Conservation (phyloP, 202 grass and related monocot species). For the Hordeum pubiflorum region DNA sequence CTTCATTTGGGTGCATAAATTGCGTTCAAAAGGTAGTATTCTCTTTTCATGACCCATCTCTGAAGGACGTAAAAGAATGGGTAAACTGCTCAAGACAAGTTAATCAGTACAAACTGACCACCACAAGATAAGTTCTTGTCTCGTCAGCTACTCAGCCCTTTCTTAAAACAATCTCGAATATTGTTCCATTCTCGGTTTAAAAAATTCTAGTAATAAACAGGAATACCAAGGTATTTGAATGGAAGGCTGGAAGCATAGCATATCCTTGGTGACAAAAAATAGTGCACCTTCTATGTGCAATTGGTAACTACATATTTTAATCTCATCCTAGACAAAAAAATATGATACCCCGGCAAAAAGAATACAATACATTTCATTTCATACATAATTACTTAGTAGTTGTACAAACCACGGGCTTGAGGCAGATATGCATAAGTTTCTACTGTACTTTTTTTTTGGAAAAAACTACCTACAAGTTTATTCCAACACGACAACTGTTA, state of each 20-base stretch:
- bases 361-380: no score
- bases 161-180: neutral
- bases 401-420: neutral
- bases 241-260: neutral
- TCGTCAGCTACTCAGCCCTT: neutral
- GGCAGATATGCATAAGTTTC: neutral
- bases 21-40: no score
- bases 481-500: neutral
- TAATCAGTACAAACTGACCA: no score
- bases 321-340: neutral
- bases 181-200: neutral
- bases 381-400: no score
- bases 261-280: neutral
- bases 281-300: neutral
- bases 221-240: neutral
- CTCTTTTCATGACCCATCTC: no score
- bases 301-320: neutral
- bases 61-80: no score
- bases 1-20: no score
- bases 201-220: neutral
- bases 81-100: no score
- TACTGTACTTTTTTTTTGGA: no score
- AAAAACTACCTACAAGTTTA: neutral
- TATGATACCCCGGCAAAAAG: no score
- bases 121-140: neutral